phyloP scores from a whole-genome alignment of 2,329 filamentous ascomycete species.

The Aspergillus ochraceoroseus region DNA sequence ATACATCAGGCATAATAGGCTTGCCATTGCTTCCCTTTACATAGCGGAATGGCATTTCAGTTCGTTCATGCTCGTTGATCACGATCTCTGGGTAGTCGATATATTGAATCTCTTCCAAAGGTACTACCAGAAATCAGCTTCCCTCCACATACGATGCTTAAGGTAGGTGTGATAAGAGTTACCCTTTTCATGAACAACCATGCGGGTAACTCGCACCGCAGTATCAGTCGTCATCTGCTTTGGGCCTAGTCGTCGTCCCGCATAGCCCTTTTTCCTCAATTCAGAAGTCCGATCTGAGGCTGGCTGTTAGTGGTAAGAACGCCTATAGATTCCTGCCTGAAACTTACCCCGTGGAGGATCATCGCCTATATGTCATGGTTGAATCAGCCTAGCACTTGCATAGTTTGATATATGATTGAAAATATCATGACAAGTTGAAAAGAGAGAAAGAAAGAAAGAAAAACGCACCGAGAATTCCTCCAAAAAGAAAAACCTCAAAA shows the following conservation, averaged over 20 bases:
- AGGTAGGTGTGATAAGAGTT: too few relatives aligned
- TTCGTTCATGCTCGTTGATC: slow-evolving; percentile 87
- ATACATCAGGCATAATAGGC: slow-evolving; percentile 86
- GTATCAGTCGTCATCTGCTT: slow-evolving; percentile 99
- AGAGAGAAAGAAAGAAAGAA: not conserved
- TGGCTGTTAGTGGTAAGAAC: slow-evolving; percentile 43
- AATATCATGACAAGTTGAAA: too few relatives aligned
- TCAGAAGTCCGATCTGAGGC: slow-evolving; percentile 97
- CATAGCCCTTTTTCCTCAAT: slow-evolving; percentile 85
- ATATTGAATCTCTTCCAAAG: slow-evolving; percentile 73
- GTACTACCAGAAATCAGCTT: slow-evolving; percentile 49
- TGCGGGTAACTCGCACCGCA: slow-evolving; percentile 85
- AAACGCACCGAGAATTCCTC: slow-evolving; percentile 80
- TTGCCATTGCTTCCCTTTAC: slow-evolving; percentile 69
- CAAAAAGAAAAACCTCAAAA: slow-evolving; percentile 93
- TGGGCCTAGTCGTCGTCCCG: slow-evolving; percentile 78
- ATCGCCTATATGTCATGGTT: slow-evolving; percentile 66
- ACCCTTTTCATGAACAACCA: slow-evolving; percentile 82
- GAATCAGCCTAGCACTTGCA: too few relatives aligned
- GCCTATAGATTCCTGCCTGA: not conserved
- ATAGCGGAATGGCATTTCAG: slow-evolving; percentile 97
- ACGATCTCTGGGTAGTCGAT: slow-evolving; percentile 84
- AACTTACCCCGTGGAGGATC: slow-evolving; percentile 82
- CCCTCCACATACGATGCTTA: not conserved
- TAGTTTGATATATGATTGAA: too few relatives aligned